Evolutionary conservation across 371 early-diverging fungal genomes (phyloP).

Genomic region (Rhizomucor miehei): DNA sequence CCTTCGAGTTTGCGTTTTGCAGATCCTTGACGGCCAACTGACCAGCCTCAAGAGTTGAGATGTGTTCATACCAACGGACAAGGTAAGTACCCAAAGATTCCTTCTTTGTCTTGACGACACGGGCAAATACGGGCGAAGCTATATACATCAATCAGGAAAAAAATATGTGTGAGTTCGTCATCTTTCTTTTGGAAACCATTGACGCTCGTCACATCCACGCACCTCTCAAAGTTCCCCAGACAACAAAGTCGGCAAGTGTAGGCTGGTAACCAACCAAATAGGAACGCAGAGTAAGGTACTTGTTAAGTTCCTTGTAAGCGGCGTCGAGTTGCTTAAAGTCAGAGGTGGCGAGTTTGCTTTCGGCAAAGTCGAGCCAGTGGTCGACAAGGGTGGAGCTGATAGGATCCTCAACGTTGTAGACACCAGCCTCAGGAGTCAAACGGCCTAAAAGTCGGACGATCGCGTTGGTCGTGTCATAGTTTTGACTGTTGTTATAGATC

Average conservation of each 20-base stretch:
- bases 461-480: constrained; percentile 41
- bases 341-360: constrained; percentile 50
- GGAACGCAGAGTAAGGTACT: constrained; percentile 76
- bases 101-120: constrained; percentile 74
- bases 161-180: neutral
- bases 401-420: constrained; percentile 39
- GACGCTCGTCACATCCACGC: constrained; percentile 4
- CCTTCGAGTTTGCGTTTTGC: constrained; percentile 46
- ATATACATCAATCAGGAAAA: neutral
- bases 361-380: constrained; percentile 66
- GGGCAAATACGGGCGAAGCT: constrained; percentile 78
- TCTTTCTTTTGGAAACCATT: neutral
- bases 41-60: constrained; percentile 63
- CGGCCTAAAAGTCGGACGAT: constrained; percentile 40
- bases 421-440: constrained; percentile 34
- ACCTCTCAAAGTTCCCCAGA: constrained; percentile 88
- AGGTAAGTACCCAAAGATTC: constrained; percentile 71
- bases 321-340: constrained; percentile 75
- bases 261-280: constrained; percentile 79
- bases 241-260: constrained; percentile 79
- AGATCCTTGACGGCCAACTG: constrained; percentile 51
- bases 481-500: constrained; percentile 28
- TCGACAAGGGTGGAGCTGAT: constrained; percentile 51
- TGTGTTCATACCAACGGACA: constrained; percentile 80
- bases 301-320: constrained; percentile 68